These are phyloP conservation scores for Ustilago sp. DNA, from an alignment of 1,284 basidiomycete species.

Conservation along the genomic window DNA sequence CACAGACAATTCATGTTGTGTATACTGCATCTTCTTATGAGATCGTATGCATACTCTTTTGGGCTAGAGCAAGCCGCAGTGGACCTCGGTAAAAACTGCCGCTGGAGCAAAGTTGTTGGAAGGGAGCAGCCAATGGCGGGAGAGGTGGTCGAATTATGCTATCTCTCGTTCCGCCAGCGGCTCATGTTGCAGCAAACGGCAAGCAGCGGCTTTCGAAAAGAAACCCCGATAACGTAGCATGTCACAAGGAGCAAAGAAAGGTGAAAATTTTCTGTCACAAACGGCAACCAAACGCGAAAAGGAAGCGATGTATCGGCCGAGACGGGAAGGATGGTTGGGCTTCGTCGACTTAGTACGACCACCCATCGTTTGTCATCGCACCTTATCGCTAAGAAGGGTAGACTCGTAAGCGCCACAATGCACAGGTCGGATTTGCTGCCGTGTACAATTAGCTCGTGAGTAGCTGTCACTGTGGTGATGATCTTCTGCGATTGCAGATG, in stretches of 20 bases:
- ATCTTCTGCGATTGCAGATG: slow-evolving; percentile 1
- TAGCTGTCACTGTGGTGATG: slow-evolving; percentile 3
- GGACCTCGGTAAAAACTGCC: neutral
- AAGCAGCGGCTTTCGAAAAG: neutral
- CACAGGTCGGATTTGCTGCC: neutral
- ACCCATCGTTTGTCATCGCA: neutral
- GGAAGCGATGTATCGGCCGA: neutral
- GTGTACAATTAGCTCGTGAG: neutral
- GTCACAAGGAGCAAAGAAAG: neutral
- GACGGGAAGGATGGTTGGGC: neutral
- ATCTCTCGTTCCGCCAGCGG: slow-evolving; percentile 6
- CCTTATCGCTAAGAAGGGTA: neutral
- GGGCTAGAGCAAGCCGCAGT: neutral
- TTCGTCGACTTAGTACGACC: neutral
- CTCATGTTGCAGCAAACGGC: neutral
- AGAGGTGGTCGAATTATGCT: slow-evolving; percentile 4
- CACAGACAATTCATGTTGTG: too few species aligned
- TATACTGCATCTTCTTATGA: neutral
- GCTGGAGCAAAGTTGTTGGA: neutral
- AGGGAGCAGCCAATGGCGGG: slow-evolving; percentile 6
- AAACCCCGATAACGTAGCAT: neutral
- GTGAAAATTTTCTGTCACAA: neutral
- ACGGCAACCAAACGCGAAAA: neutral
- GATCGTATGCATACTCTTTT: neutral
- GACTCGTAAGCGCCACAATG: neutral